Evolutionary conservation across 2,329 filamentous ascomycete species (phyloP), one percentile per base, ranked within the genome.

Genomic region (Colletotrichum chlorophyti): DNA sequence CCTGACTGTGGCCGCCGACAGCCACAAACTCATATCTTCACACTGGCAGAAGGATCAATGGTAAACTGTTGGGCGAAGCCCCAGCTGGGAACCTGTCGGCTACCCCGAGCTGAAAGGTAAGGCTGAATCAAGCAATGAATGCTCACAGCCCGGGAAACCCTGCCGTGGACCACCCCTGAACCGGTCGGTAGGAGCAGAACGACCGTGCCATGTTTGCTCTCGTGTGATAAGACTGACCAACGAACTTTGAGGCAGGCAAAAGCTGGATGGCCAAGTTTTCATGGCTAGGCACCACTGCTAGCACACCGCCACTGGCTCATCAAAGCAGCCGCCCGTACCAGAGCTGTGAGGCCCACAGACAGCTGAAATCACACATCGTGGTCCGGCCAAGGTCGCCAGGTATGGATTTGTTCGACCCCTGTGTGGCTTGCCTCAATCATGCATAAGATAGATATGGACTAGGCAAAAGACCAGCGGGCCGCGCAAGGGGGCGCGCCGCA

Each of bases 391-490:
- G n/a, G n/a, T 38, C 21, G 11, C 15, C 5, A 49, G 34, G 9
- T 37, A 21, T 40, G 42, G 21, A 46, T 2, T 29, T 47, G 24
- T 24, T 17, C 15, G 19, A 15, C 21, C 10, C n/a, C 40, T 15
- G 27, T 8, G 31, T 12, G 17, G 8, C 21, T 26, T 24, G 35
- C 46, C 32, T 35, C 51, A 41, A 26, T 31, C n/a, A 10, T 19
- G 17, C 31, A 46, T 46, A 42, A 41, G 32, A 46, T 29, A 19
- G 21, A 48, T n/a, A 37, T 45, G 37, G 52, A 29, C 49, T 21
- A 55, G 29, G 46, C 53, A 57, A 27, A n/a, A 14, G 45, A 38
- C 34, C 54, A 53, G 42, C 54, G 54, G 54, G 54, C 54, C 49
- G 49, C n/a, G n/a, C n/a, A 54, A 26, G 38, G 38, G 24, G 46